Evolutionary conservation across 2,329 filamentous ascomycete genomes (phyloP).

Genomic region (Exophiala sp.): DNA sequence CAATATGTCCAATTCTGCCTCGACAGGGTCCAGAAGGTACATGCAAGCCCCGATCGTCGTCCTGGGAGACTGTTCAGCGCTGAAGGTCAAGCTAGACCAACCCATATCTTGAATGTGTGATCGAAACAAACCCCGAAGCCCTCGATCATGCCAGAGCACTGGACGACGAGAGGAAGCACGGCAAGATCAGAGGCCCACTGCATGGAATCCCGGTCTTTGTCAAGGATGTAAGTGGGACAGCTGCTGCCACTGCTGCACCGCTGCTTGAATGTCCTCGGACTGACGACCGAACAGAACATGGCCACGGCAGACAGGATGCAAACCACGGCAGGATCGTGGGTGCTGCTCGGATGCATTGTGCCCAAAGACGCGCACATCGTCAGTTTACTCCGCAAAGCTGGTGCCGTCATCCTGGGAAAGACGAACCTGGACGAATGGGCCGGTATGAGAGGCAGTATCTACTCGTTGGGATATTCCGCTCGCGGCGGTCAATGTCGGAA

Average conservation of each 20-base stretch:
- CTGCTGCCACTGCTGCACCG: no score
- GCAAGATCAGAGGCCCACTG: conserved; percentile 30
- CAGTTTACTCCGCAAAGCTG: conserved; percentile 29
- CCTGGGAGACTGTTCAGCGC: neutral
- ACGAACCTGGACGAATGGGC: conserved; percentile 32
- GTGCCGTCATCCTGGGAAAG: conserved; percentile 34
- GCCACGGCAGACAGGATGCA: conserved; percentile 30
- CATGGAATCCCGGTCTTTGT: conserved; percentile 36
- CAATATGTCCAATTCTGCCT: conserved; percentile 26
- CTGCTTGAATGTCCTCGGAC: neutral
- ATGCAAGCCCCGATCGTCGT: neutral
- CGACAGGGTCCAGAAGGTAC: conserved; percentile 25
- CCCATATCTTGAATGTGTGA: conserved; percentile 30
- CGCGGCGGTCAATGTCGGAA: conserved; percentile 60
- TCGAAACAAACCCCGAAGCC: conserved; percentile 30
- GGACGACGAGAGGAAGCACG: conserved; percentile 30
- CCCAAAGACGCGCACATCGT: conserved; percentile 29
- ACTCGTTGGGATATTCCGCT: conserved; percentile 59
- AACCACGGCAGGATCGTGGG: conserved; percentile 31
- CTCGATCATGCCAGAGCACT: conserved; percentile 24
- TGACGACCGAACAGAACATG: conserved; percentile 28
- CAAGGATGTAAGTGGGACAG: conserved; percentile 31
- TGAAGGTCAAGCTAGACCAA: conserved; percentile 9
- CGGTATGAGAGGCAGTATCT: conserved; percentile 23
- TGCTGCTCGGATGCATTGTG: conserved; percentile 26